Evolutionary conservation across 2,329 filamentous ascomycete species (phyloP).

Genomic region (Didymella pinodella): DNA sequence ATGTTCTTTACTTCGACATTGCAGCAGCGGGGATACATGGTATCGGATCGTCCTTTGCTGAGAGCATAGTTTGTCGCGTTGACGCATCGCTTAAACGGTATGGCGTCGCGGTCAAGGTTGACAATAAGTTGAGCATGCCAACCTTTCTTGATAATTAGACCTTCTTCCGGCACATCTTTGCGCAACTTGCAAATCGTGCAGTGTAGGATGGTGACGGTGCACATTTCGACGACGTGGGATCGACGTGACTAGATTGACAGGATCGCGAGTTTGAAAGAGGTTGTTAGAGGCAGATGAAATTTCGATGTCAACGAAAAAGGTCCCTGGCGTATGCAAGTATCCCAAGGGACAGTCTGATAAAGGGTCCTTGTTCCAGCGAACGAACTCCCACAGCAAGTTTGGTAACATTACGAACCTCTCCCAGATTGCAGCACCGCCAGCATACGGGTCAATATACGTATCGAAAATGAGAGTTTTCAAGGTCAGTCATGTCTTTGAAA

Average conservation of each 20-base stretch:
- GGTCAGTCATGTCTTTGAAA: background rate
- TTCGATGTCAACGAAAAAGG: background rate
- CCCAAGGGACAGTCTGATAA: background rate
- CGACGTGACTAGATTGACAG: background rate
- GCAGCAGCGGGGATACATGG: background rate
- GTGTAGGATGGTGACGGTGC: background rate
- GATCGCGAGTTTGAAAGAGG: background rate
- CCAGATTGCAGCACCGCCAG: background rate
- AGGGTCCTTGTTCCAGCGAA: background rate
- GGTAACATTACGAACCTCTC: background rate
- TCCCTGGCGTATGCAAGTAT: background rate
- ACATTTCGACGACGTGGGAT: background rate
- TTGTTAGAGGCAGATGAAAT: background rate
- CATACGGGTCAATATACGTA: background rate
- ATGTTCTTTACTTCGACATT: background rate
- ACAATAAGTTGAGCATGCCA: background rate
- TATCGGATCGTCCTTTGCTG: background rate
- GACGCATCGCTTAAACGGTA: background rate
- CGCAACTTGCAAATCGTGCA: background rate
- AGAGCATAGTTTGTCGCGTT: background rate
- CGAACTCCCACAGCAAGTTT: background rate
- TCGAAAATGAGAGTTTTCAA: slow-evolving; percentile 1
- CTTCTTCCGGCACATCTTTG: background rate
- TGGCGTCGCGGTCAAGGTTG: background rate
- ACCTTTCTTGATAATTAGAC: background rate